phyloP scores from a whole-genome alignment of 2,329 filamentous ascomycete species.

The Cladosporium velox region DNA sequence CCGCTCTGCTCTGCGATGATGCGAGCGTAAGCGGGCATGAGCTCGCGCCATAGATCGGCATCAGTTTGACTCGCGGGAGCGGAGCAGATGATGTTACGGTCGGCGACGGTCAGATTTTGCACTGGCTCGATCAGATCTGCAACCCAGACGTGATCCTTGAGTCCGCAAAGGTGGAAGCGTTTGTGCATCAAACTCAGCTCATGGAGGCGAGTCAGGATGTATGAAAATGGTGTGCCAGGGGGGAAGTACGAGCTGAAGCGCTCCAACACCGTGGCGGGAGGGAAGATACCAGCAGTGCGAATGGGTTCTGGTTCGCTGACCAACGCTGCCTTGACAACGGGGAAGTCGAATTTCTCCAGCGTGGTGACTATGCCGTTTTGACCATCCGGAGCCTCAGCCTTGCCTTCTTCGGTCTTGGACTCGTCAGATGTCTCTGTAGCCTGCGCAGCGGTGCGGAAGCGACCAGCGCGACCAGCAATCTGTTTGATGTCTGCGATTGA shows the following conservation, averaged over 20 bases:
- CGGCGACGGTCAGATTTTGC: slow-evolving; percentile 65
- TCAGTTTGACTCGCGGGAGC: slow-evolving; percentile 66
- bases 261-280: slow-evolving; percentile 70
- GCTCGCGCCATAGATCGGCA: slow-evolving; percentile 41
- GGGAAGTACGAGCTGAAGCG: slow-evolving; percentile 82
- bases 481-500: slow-evolving; percentile 83
- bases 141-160: slow-evolving; percentile 64
- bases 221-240: slow-evolving; percentile 75
- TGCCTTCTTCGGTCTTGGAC: slow-evolving; percentile 30
- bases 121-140: slow-evolving; percentile 75
- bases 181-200: slow-evolving; percentile 66
- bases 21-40: slow-evolving; percentile 65
- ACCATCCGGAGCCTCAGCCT: slow-evolving; percentile 25
- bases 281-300: slow-evolving; percentile 69
- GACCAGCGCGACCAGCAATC: slow-evolving; percentile 88
- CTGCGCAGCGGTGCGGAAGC: slow-evolving; percentile 73
- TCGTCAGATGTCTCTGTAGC: slow-evolving; percentile 34
- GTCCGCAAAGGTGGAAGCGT: slow-evolving; percentile 69
- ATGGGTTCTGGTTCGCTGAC: slow-evolving; percentile 64
- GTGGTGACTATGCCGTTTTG: slow-evolving; percentile 74
- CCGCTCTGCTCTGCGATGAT: slow-evolving; percentile 68
- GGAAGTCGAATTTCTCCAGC: slow-evolving; percentile 70
- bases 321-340: slow-evolving; percentile 65
- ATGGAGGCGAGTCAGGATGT: slow-evolving; percentile 74
- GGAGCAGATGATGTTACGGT: slow-evolving; percentile 74